phyloP scores from a whole-genome alignment of 768 basidiomycete species.

The Russula vinacea region DNA sequence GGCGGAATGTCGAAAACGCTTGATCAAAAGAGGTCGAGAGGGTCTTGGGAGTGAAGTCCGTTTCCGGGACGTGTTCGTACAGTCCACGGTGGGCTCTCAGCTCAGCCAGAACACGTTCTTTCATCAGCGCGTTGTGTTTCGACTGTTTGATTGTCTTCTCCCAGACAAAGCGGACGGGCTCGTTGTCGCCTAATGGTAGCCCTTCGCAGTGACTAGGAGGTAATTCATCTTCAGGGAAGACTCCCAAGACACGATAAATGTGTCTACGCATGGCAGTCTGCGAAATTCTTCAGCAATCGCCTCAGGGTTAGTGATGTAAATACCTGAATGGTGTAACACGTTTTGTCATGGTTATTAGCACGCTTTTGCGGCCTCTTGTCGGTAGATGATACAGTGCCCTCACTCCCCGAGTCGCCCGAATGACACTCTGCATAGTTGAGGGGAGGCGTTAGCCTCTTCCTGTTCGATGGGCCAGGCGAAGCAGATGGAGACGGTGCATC shows the following conservation, averaged over 20 bases:
- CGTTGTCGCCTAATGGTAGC: constrained; percentile 40
- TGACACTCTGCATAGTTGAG: constrained; percentile 13
- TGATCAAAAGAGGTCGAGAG: constrained; percentile 67
- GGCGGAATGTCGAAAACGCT: constrained; percentile 62
- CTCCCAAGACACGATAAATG: constrained; percentile 55
- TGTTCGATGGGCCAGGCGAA: constrained; percentile 34
- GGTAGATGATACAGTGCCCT: constrained; percentile 37
- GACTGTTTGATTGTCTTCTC: constrained; percentile 74
- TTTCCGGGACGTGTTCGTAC: constrained; percentile 63
- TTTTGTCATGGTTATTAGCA: constrained; percentile 58
- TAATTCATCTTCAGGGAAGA: constrained; percentile 53
- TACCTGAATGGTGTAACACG: constrained; percentile 68
- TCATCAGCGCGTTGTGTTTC: constrained; percentile 70
- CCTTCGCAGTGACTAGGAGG: constrained; percentile 64
- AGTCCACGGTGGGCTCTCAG: constrained; percentile 52
- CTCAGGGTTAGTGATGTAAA: constrained; percentile 24
- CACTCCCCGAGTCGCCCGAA: constrained; percentile 37
- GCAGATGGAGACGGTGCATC: constrained; percentile 39
- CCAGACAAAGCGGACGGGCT: constrained; percentile 77
- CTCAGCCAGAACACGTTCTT: constrained; percentile 57
- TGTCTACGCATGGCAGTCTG: constrained; percentile 73
- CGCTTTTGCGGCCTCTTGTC: constrained; percentile 43
- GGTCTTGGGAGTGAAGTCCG: constrained; percentile 60
- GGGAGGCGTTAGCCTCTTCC: constrained; percentile 29
- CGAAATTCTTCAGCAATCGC: background rate